Percentiles rank a stretch among this genome's conserved stretches.
Evolutionary conservation across 73 alveolate species (phyloP).

Genomic region (Uronychia binucleata): DNA sequence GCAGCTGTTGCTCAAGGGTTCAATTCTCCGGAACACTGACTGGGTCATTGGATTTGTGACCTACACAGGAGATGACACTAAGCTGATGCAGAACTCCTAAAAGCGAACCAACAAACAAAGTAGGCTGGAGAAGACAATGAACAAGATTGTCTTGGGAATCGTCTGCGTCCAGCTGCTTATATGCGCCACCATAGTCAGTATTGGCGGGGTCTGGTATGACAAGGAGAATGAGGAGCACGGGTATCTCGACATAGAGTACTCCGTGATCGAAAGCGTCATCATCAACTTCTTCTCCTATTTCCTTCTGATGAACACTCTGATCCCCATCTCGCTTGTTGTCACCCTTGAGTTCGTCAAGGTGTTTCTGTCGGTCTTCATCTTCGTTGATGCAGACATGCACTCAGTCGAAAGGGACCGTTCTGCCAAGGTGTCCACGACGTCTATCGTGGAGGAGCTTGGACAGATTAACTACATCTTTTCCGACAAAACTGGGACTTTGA

Average conservation of each 20-base stretch:
- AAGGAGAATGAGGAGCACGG: conserved; percentile 10
- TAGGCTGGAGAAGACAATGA: conserved; percentile 82
- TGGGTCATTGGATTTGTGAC: conserved; percentile 91
- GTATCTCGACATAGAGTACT: conserved; percentile 41
- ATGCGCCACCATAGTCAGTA: conserved; percentile 49
- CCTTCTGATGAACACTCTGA: conserved; percentile 92
- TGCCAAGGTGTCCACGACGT: conserved; percentile 78
- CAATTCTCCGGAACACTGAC: conserved; percentile 88
- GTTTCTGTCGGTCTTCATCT: conserved; percentile 82
- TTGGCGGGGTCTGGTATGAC: conserved; percentile 38
- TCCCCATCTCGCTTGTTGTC: conserved; percentile 96
- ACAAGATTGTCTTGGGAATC: conserved; percentile 81
- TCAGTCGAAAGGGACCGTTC: conserved; percentile 74
- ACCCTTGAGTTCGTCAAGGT: conserved; percentile 95
- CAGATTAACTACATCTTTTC: conserved; percentile 80
- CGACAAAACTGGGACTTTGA: conserved; percentile 93
- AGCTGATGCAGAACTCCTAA: conserved; percentile 92
- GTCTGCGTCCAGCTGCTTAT: conserved; percentile 67
- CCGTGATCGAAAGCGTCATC: conserved; percentile 62
- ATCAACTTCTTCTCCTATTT: conserved; percentile 92
- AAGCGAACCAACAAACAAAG: conserved; percentile 74
- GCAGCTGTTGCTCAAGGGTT: conserved; percentile 92
- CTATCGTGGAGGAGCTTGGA: conserved; percentile 89
- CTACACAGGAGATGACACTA: conserved; percentile 95
- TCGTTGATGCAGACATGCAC: conserved; percentile 82